Evolutionary conservation across 148 eudicot species (phyloP).

Genomic region (Rhododendron ferrugineum): DNA sequence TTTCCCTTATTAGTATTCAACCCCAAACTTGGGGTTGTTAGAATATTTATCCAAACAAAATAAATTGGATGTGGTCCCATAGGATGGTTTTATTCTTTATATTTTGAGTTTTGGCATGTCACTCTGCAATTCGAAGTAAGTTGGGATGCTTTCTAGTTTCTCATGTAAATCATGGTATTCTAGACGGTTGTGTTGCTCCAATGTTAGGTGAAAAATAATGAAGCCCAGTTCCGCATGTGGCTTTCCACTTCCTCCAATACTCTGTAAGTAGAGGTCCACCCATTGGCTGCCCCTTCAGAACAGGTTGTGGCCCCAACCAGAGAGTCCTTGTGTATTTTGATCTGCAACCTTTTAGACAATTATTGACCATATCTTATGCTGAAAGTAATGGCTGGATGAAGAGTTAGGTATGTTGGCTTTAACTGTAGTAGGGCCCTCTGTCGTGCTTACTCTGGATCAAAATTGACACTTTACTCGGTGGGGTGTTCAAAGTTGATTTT

Average conservation of each 20-base stretch:
- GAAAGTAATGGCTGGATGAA: slow-evolving; percentile 22
- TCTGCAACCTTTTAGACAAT: background rate
- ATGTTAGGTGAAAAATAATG: slow-evolving; percentile 11
- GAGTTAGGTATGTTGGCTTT: slow-evolving; percentile 28
- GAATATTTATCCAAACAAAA: background rate
- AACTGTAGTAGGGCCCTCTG: slow-evolving; percentile 12
- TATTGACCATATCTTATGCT: background rate
- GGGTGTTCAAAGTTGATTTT: background rate
- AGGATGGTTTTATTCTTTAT: background rate
- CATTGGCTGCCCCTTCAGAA: background rate
- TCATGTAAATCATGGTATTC: slow-evolving; percentile 1
- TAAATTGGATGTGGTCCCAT: background rate
- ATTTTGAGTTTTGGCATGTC: slow-evolving; percentile 5
- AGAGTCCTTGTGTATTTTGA: slow-evolving; percentile 1
- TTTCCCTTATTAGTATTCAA: background rate
- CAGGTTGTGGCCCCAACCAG: slow-evolving; percentile 11
- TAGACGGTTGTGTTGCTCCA: background rate
- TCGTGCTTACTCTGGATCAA: slow-evolving; percentile 1
- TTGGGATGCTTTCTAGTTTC: background rate
- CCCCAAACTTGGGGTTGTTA: background rate
- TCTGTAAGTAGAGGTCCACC: background rate
- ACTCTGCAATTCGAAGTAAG: background rate
- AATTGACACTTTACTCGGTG: slow-evolving; percentile 12
- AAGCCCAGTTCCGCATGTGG: background rate
- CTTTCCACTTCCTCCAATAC: slow-evolving; percentile 7